Evolutionary conservation across 2,329 filamentous ascomycete genomes (phyloP), one percentile per base, ranked within the genome.

Genomic region (Ceratocystis colombiana): DNA sequence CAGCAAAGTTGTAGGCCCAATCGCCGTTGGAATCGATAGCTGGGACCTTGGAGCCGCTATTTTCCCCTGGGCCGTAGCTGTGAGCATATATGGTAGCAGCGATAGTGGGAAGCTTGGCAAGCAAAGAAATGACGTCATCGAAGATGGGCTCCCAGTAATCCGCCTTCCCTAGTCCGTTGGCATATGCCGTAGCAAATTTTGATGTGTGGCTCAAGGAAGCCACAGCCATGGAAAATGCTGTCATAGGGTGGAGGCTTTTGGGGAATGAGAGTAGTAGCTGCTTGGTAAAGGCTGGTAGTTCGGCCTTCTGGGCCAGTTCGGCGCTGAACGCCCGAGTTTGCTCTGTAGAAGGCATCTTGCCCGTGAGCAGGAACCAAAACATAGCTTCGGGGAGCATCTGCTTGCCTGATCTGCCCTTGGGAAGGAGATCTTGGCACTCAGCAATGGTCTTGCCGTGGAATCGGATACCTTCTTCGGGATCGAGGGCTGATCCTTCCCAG

Each of bases 111-210:
- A 99, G 87, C 82, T 99, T 99, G 69, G 93, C 94, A 66, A 99
- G 84, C 69, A 99, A 83, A 61, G 88, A 90, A 76, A 99, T 96
- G 76, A 84, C 87, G 79, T 99, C 94, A 75, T 97, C 93, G 74
- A 96, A 97, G 57, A 90, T 96, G 15, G 93, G 90, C 79, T 97
- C 94, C 94, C 94, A 99, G 84, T 97, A 97, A 72, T 96, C 90
- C 64, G 90, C 89, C 82, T 97, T 99, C 82, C 87, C 89, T 70
- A 97, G 79, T 45, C 94, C 94, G 71, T 88, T 79, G 76, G 92
- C 93, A 76, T 99, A 99, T 22, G 88, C 88, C 77, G 91, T 92
- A 70, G 93, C 94, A 71, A 99, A 99, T 73, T 88, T 85, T 72
- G 90, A 96, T 71, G 91, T 91, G 76, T 96, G 90, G 79, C 96